Conservation (phyloP, 306 rosid genomes). For the Castanea sativa region DNA sequence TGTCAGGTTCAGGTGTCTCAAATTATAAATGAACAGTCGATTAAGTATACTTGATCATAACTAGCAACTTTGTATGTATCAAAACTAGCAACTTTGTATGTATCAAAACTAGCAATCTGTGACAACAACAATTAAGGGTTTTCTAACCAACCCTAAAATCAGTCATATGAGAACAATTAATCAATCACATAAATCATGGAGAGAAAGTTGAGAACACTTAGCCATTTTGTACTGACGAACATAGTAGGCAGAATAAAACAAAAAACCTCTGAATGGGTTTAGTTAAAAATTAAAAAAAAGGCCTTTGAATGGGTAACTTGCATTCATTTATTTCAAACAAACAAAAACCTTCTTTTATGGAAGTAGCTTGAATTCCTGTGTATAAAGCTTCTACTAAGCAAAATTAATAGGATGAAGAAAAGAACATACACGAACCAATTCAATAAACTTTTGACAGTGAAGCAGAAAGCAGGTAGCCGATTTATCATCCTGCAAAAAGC, state of each 20-base stretch:
- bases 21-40: background rate
- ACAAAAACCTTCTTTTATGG: background rate
- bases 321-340: background rate
- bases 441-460: constrained; percentile 90
- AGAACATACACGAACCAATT: constrained; percentile 84
- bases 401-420: constrained; percentile 22
- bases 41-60: background rate
- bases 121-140: background rate
- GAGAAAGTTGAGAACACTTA: background rate
- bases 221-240: background rate
- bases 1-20: constrained; percentile 19
- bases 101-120: background rate
- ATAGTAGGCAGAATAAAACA: too few relatives aligned
- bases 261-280: too few relatives aligned
- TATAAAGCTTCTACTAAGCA: background rate
- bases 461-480: constrained; percentile 95
- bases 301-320: background rate
- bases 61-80: background rate
- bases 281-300: background rate
- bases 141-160: background rate
- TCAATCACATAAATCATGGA: background rate
- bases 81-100: background rate
- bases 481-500: constrained; percentile 73
- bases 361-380: background rate
- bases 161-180: background rate